phyloP scores from a whole-genome alignment of 169 alveolate species.

The Sarcocystis neurona region DNA sequence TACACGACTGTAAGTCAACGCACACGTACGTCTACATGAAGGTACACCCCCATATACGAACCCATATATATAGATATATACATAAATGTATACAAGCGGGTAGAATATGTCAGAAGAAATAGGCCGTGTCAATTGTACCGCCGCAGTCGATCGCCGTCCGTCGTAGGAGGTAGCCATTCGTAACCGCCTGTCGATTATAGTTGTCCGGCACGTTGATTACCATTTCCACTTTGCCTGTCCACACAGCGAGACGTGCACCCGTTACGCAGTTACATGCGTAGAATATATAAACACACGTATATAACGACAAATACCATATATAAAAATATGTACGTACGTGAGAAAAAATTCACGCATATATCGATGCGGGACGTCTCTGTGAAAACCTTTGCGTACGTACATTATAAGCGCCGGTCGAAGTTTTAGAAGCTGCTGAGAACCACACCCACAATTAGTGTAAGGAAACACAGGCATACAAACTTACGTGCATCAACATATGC shows the following conservation, averaged over 20 bases:
- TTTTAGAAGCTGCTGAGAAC: no score
- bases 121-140: neutral
- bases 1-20: neutral
- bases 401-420: no score
- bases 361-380: no score
- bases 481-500: neutral
- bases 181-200: constrained; percentile 42
- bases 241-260: no score
- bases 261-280: no score
- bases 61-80: neutral
- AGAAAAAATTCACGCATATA: no score
- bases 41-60: neutral
- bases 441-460: neutral
- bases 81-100: neutral
- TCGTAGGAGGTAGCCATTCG: constrained; percentile 66
- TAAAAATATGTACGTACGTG: no score
- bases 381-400: no score
- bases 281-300: no score
- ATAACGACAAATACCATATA: no score
- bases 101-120: neutral
- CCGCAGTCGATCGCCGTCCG: constrained; percentile 65
- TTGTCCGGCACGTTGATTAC: constrained; percentile 67
- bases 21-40: neutral
- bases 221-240: constrained; percentile 62
- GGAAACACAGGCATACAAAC: neutral